phyloP scores from a whole-genome alignment of 139 green algal genomes.

The Zygnema circumcarinatum region DNA sequence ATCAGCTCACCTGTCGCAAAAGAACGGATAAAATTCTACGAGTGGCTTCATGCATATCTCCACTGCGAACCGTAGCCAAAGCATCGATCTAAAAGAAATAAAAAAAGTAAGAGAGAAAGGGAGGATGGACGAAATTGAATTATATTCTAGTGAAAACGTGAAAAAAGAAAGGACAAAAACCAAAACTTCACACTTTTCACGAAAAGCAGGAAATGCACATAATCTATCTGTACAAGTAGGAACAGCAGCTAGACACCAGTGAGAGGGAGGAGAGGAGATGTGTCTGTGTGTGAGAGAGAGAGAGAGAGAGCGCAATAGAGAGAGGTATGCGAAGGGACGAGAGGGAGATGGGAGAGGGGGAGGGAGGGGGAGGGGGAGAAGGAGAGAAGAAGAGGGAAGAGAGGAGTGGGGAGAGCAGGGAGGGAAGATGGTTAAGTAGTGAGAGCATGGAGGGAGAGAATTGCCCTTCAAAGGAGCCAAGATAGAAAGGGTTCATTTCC shows the following conservation, averaged over 20 bases:
- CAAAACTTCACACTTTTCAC: not conserved
- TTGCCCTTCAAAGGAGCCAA: not conserved
- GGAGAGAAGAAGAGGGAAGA: not conserved
- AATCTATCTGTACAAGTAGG: not conserved
- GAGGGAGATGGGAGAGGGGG: not conserved
- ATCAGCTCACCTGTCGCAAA: conserved; percentile 85
- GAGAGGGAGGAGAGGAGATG: not conserved
- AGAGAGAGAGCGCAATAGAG: not conserved
- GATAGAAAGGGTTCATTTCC: not conserved
- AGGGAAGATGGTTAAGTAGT: not conserved
- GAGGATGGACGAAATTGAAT: not conserved
- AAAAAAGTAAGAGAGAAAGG: not conserved
- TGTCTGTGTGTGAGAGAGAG: not conserved
- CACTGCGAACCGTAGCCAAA: conserved; percentile 64
- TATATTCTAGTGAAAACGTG: not conserved
- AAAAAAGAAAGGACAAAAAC: not conserved
- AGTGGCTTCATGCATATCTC: conserved; percentile 88
- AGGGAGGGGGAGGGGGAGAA: not conserved
- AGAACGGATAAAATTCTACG: conserved; percentile 86
- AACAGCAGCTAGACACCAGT: not conserved
- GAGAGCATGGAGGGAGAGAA: not conserved
- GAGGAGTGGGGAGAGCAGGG: not conserved
- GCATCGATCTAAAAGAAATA: conserved; percentile 43
- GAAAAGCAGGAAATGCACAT: not conserved
- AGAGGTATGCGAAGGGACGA: not conserved